Percentiles rank a stretch among this genome's conserved stretches.
These are phyloP conservation scores for Dicorynia guianensis DNA, from an alignment of 306 rosid genomes.

Conservation along the genomic window DNA sequence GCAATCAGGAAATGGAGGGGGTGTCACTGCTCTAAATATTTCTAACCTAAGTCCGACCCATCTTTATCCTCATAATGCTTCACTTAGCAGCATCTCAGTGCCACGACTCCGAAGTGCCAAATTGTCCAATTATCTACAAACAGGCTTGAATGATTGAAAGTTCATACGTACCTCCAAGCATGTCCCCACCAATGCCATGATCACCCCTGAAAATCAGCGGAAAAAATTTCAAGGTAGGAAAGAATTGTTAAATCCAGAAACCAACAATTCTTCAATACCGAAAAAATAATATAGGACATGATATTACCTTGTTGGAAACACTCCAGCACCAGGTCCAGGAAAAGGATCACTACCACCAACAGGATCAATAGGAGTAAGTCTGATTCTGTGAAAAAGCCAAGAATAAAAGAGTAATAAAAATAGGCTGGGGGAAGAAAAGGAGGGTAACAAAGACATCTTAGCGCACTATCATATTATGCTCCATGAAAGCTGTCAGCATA, in stretches of 20 bases:
- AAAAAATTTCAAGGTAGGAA: background rate
- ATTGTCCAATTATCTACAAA: background rate
- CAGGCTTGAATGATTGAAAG: background rate
- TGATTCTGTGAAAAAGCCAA: slow-evolving; percentile 44
- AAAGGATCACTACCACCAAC: slow-evolving; percentile 54
- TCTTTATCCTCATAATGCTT: background rate
- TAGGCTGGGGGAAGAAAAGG: background rate
- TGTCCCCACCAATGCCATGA: slow-evolving; percentile 55
- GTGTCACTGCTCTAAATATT: background rate
- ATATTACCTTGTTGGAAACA: slow-evolving; percentile 57
- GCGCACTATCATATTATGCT: background rate
- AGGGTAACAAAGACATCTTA: background rate
- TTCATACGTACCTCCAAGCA: slow-evolving; percentile 60
- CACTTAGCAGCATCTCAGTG: background rate
- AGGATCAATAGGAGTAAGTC: slow-evolving; percentile 54
- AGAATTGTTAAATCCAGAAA: background rate
- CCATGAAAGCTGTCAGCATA: background rate
- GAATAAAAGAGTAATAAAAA: background rate
- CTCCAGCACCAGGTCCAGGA: slow-evolving; percentile 78
- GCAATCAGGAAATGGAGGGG: background rate
- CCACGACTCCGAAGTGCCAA: background rate
- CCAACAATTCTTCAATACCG: background rate
- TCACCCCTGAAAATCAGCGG: slow-evolving; percentile 48
- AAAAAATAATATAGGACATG: background rate
- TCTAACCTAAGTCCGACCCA: background rate